phyloP scores from a whole-genome alignment of 129 eudicot genomes.

The Cynara cardunculus region DNA sequence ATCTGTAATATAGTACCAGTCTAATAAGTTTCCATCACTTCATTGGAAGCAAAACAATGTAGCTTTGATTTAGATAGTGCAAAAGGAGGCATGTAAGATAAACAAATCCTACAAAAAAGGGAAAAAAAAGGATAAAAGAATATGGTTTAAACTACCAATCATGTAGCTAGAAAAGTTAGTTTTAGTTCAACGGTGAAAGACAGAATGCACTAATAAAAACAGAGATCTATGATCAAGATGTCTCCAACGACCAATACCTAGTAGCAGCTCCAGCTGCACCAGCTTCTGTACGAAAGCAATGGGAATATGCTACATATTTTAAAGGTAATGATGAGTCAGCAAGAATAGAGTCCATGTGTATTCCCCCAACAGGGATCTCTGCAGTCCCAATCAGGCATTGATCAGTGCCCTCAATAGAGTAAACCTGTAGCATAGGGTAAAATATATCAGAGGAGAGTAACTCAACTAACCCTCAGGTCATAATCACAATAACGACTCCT shows the following conservation, averaged over 20 bases:
- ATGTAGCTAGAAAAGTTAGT: background rate
- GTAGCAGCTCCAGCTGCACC: constrained; percentile 97
- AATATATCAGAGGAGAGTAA: background rate
- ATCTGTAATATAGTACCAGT: too few species aligned
- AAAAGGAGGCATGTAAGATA: too few species aligned
- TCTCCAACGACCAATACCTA: constrained; percentile 39
- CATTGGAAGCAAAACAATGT: too few species aligned
- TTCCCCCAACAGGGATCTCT: constrained; percentile 94
- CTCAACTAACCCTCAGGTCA: background rate
- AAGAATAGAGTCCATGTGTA: constrained; percentile 96
- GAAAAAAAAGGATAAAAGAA: too few species aligned
- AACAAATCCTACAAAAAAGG: too few species aligned
- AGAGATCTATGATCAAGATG: background rate
- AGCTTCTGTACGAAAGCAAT: constrained; percentile 97
- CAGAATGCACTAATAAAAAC: background rate
- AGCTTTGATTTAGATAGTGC: too few species aligned
- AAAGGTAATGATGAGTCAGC: constrained; percentile 68
- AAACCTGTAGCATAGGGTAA: constrained; percentile 44
- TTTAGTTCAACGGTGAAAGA: background rate
- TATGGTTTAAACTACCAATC: background rate
- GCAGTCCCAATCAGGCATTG: constrained; percentile 99
- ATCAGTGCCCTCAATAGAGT: constrained; percentile 85
- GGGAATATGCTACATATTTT: constrained; percentile 90
- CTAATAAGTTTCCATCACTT: too few species aligned
- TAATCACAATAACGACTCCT: background rate